Conservation (phyloP, 2,329 filamentous ascomycete genomes). For the Pseudophaeomoniella oleicola region DNA sequence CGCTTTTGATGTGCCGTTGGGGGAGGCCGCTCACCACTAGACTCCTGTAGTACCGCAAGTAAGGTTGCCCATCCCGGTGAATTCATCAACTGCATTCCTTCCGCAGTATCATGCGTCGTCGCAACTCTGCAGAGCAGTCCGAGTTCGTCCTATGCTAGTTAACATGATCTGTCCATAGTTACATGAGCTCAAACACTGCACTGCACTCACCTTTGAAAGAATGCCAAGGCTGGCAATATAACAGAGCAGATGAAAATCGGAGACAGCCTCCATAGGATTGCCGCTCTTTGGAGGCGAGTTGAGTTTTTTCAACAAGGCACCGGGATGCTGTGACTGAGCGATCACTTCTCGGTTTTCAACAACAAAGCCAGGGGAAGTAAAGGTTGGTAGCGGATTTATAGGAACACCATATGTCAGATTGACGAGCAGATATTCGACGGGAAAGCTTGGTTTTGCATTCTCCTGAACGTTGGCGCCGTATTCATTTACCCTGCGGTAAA, state of each 20-base stretch:
- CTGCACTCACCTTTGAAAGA: slow-evolving; percentile 61
- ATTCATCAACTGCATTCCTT: slow-evolving; percentile 70
- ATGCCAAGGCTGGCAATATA: slow-evolving; percentile 71
- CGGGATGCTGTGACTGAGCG: slow-evolving; percentile 71
- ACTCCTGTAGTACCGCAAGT: slow-evolving; percentile 78
- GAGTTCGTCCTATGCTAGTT: slow-evolving; percentile 62
- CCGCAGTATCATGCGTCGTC: slow-evolving; percentile 62
- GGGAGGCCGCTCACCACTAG: slow-evolving; percentile 82
- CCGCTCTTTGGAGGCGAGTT: slow-evolving; percentile 48
- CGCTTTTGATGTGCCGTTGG: slow-evolving; percentile 38
- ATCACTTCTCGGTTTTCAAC: slow-evolving; percentile 84
- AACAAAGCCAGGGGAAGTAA: slow-evolving; percentile 59
- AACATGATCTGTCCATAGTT: too few relatives aligned
- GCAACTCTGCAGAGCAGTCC: slow-evolving; percentile 73
- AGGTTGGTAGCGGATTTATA: slow-evolving; percentile 60
- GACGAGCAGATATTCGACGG: slow-evolving; percentile 89
- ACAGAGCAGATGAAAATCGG: slow-evolving; percentile 88
- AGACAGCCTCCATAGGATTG: slow-evolving; percentile 53
- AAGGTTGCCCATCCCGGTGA: slow-evolving; percentile 89
- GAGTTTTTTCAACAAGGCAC: slow-evolving; percentile 53
- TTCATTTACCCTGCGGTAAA: slow-evolving; percentile 90
- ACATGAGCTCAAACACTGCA: too few relatives aligned
- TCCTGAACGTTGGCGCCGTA: slow-evolving; percentile 94
- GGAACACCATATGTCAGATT: slow-evolving; percentile 96
- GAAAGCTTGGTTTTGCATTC: slow-evolving; percentile 91